Percentiles rank a stretch among this genome's conserved stretches.
These are phyloP conservation scores for Trypanosoma caninum DNA, from an alignment of 208 protist genomes.

Conservation along the genomic window DNA sequence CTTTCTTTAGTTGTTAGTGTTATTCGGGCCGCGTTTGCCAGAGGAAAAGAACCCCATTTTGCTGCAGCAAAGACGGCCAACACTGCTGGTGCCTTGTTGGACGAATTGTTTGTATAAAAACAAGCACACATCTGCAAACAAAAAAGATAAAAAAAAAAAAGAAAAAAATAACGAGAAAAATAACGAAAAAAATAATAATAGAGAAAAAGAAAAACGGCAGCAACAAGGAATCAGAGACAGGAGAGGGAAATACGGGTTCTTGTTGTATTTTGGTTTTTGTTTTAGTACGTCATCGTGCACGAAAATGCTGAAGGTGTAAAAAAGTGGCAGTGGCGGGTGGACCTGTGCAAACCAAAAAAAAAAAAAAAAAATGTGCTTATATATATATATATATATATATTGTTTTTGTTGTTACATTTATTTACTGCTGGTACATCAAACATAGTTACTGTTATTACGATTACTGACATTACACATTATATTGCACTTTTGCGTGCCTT, in stretches of 20 bases:
- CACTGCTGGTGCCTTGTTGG: conserved; percentile 16
- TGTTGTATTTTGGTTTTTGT: background rate
- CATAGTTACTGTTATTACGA: too few species aligned
- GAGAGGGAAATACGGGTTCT: background rate
- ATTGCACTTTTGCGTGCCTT: too few species aligned
- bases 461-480: too few species aligned
- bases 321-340: background rate
- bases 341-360: too few species aligned
- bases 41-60: background rate
- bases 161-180: background rate
- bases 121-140: background rate
- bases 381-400: too few species aligned
- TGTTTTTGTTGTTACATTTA: conserved; percentile 9
- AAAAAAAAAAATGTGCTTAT: too few species aligned
- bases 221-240: background rate
- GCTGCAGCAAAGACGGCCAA: background rate
- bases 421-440: conserved; percentile 1
- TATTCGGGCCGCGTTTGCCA: conserved; percentile 15
- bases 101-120: conserved; percentile 49
- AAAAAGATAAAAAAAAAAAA: background rate
- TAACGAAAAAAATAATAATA: background rate
- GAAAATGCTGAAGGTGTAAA: background rate
- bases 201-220: background rate
- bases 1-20: conserved; percentile 12
- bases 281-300: background rate